Base-by-base conservation (phyloP, 257 asterid genomes). In the Fraxinus quadrangulata region DNA sequence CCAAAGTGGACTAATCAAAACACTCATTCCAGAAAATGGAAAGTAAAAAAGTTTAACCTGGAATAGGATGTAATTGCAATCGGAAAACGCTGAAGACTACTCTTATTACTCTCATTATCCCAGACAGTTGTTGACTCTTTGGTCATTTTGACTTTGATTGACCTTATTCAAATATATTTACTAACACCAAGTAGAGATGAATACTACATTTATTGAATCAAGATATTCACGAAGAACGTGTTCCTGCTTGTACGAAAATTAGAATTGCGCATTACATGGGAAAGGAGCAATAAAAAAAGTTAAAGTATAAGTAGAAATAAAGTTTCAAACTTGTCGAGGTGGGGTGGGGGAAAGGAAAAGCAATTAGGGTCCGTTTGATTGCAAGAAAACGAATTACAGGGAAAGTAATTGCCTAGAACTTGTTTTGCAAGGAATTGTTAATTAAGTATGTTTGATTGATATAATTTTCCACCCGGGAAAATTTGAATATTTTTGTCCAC, bases 241-340 rank as follows among this genome's bases (percentile, higher is more conserved):
- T 17, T 54, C 2, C 23, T 5, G 23, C 63, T 51, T 16, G 24
- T 17, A 19, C 1, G 24, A 54, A 54, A 54, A 4, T 54, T 54
- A 19, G 63, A 54, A 54, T n/a, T 30, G 42, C 11, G 49, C 26
- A 75, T 33, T 71, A 30, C 51, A 54, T 51, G 75, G 51, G 75
- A 61, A 73, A 70, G 34, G 56, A 74, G 34, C 33, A 23, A 61
- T 47, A 9, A 11, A 72, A 36, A 61, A 6, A 61, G 24, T 56
- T 24, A 39, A 39, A 61, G 68, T 21, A 59, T 42, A 75, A 12
- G 37, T 54, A 24, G 39, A 63, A 75, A 45, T 23, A 30, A 79
- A 26, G 49, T 72, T 14, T 54, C n/a, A n/a, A n/a, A n/a, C n/a
- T n/a, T n/a, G n/a, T n/a, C n/a, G n/a, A n/a, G n/a, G n/a, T n/a